Percentiles rank a stretch among this genome's conserved stretches.
These are phyloP conservation scores for Lonicera japonica DNA, from an alignment of 129 eudicot species.

Conservation along the genomic window DNA sequence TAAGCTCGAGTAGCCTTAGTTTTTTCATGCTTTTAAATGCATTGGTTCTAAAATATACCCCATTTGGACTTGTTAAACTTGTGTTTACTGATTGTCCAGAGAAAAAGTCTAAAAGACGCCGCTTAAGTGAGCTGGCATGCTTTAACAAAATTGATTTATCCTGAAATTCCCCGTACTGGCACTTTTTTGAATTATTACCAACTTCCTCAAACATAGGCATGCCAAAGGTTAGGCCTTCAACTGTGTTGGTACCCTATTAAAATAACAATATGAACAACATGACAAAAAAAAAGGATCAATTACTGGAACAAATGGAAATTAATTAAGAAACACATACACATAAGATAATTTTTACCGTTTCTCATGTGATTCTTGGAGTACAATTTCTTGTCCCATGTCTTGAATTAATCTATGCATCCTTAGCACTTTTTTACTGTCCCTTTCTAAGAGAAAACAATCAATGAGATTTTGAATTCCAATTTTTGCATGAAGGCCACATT, in stretches of 20 bases:
- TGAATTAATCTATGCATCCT: conserved; percentile 4
- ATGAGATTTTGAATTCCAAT: conserved; percentile 11
- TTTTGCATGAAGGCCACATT: neutral
- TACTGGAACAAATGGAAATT: too few species aligned
- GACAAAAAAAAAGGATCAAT: neutral
- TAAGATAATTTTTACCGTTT: neutral
- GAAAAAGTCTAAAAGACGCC: too few species aligned
- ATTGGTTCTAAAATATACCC: neutral
- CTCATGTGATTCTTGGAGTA: conserved; percentile 7
- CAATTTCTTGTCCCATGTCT: conserved; percentile 16
- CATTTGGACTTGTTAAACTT: too few species aligned
- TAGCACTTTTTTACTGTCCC: neutral
- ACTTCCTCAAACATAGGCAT: neutral
- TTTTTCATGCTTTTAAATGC: neutral
- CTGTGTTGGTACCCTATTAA: neutral
- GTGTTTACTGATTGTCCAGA: too few species aligned
- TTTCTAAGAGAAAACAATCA: conserved; percentile 1
- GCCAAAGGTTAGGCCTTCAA: neutral
- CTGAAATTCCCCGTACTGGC: too few species aligned
- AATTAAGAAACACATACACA: neutral
- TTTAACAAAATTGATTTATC: too few species aligned
- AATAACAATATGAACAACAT: too few species aligned
- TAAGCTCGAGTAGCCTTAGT: neutral
- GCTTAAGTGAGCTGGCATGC: too few species aligned
- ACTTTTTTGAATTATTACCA: neutral